A percentile compares a stretch with the other conserved stretches of the same genome.
Conservation (phyloP, 306 rosid species). For the Vigna radiata region DNA sequence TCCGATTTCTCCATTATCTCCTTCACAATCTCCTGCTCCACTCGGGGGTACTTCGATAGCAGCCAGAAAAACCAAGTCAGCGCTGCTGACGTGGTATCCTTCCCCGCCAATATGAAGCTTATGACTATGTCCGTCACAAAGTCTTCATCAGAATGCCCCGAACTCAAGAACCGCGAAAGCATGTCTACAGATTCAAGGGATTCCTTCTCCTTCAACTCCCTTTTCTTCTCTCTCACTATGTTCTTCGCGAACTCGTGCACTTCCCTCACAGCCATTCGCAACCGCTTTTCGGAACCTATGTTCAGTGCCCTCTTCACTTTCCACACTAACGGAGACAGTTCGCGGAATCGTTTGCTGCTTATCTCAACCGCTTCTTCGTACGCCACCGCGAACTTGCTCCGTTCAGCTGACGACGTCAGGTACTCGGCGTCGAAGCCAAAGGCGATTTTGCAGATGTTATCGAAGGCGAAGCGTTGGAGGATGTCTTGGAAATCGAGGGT, state of each 20-base stretch:
- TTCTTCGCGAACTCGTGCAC: constrained; percentile 58
- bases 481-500: constrained; percentile 74
- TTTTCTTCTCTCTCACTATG: constrained; percentile 60
- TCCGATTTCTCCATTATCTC: constrained; percentile 49
- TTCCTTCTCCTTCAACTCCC: constrained; percentile 44
- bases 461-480: constrained; percentile 76
- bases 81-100: constrained; percentile 66
- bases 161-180: constrained; percentile 64
- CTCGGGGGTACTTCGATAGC: constrained; percentile 46
- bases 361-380: constrained; percentile 57
- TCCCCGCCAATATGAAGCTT: constrained; percentile 67
- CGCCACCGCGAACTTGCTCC: constrained; percentile 58
- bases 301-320: constrained; percentile 51
- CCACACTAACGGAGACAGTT: constrained; percentile 51
- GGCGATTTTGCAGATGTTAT: constrained; percentile 73
- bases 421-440: constrained; percentile 73
- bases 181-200: constrained; percentile 56
- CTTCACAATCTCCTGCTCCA: constrained; percentile 53
- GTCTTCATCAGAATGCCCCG: constrained; percentile 50
- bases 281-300: constrained; percentile 64
- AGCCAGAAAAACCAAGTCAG: constrained; percentile 78
- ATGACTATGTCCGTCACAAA: constrained; percentile 63
- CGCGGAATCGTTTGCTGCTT: constrained; percentile 47
- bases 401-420: constrained; percentile 51
- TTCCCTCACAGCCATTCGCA: constrained; percentile 39